Conservation (phyloP, 371 early-diverging fungal genomes). For the Mortierella polycephala region DNA sequence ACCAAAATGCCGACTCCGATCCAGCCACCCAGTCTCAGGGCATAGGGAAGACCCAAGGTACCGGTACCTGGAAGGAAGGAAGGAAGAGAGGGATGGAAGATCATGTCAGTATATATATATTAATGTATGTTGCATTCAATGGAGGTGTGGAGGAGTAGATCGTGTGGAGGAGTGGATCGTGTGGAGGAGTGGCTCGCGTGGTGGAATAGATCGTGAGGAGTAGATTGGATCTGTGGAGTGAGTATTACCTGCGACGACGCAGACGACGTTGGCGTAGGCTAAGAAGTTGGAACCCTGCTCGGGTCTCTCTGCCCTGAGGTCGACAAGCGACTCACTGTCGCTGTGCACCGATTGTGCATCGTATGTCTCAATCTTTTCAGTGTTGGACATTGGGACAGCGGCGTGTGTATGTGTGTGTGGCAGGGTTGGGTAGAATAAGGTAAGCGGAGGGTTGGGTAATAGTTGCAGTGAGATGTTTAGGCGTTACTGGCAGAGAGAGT, state of each 20-base stretch:
- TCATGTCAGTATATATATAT: not conserved
- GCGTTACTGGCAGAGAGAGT: not conserved
- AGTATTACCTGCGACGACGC: constrained; percentile 80
- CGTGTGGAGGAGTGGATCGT: not conserved
- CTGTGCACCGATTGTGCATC: constrained; percentile 34
- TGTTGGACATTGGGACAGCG: not conserved
- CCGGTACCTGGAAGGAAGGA: constrained; percentile 62
- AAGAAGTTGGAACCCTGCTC: constrained; percentile 55
- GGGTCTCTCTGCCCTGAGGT: constrained; percentile 47
- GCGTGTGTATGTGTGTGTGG: constrained; percentile 7
- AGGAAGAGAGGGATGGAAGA: not conserved
- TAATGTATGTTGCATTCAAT: not conserved
- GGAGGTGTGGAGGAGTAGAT: not conserved
- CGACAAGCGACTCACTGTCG: constrained; percentile 50
- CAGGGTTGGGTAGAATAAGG: not conserved
- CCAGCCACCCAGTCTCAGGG: constrained; percentile 88
- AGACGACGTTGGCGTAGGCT: constrained; percentile 74
- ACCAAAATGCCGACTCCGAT: constrained; percentile 75
- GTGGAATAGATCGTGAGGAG: not conserved
- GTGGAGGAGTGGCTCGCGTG: not conserved
- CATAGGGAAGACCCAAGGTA: constrained; percentile 86
- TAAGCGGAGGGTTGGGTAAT: not conserved
- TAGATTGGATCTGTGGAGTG: too few species aligned
- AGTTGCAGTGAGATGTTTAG: not conserved
- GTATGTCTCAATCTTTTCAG: constrained; percentile 15